Conservation (phyloP, 108 stramenopile species). For the Skeletonema marinoi region DNA sequence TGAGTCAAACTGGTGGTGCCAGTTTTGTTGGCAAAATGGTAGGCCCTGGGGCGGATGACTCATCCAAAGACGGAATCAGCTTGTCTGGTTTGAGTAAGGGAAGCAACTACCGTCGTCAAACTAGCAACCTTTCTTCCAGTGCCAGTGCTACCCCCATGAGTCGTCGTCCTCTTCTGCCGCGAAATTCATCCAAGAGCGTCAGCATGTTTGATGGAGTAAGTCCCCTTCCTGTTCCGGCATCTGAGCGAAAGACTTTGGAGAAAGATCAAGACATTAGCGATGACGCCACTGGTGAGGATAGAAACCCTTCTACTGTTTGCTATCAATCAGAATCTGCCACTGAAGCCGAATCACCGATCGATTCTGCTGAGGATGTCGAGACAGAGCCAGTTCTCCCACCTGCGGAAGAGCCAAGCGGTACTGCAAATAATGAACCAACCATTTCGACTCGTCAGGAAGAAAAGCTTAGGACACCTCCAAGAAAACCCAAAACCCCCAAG, state of each 20-base stretch:
- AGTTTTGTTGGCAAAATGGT: constrained; percentile 49
- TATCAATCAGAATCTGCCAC: constrained; percentile 35
- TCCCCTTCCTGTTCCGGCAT: constrained; percentile 16
- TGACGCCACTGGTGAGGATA: constrained; percentile 19
- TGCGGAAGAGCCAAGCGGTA: neutral
- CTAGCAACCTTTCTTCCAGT: constrained; percentile 12
- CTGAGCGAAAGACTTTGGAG: neutral
- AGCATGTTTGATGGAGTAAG: constrained; percentile 8
- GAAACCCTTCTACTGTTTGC: constrained; percentile 34
- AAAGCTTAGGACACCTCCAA: neutral
- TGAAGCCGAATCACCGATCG: constrained; percentile 16
- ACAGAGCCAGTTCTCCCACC: neutral
- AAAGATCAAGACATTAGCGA: constrained; percentile 14
- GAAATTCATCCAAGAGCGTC: constrained; percentile 22
- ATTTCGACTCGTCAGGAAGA: neutral
- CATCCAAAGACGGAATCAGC: constrained; percentile 27
- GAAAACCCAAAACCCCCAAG: neutral
- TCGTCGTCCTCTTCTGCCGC: constrained; percentile 21
- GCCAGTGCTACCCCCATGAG: neutral
- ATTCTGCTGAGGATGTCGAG: constrained; percentile 19
- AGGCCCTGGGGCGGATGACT: constrained; percentile 38
- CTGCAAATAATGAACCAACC: neutral
- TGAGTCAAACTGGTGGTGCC: constrained; percentile 52
- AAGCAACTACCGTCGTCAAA: constrained; percentile 6
- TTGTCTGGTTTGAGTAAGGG: constrained; percentile 35